Conservation (phyloP, 805 yeast species). For the Candida schatavii region DNA sequence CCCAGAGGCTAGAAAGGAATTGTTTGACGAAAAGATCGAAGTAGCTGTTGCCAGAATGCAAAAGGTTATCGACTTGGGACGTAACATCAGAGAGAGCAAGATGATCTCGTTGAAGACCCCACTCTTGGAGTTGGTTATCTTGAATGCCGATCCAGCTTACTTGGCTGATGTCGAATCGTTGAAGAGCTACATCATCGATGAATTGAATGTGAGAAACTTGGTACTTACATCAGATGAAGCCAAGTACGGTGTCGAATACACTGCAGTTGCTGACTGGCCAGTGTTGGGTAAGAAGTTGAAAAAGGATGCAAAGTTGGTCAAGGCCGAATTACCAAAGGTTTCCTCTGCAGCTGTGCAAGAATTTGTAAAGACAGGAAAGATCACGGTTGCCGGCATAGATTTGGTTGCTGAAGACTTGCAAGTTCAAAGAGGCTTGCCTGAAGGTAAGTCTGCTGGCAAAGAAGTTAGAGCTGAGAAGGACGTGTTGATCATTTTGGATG, state of each 20-base stretch:
- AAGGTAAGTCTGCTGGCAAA: slow-evolving; percentile 62
- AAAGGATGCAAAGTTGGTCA: slow-evolving; percentile 89
- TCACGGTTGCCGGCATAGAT: slow-evolving; percentile 86
- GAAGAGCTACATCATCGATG: slow-evolving; percentile 79
- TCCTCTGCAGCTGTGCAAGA: slow-evolving; percentile 79
- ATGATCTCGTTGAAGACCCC: slow-evolving; percentile 93
- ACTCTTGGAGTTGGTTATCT: slow-evolving; percentile 78
- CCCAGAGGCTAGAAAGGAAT: slow-evolving; percentile 78
- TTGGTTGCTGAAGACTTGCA: slow-evolving; percentile 85
- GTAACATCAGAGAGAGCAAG: slow-evolving; percentile 95
- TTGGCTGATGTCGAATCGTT: slow-evolving; percentile 75
- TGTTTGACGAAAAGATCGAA: slow-evolving; percentile 81
- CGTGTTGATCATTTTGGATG: slow-evolving; percentile 85
- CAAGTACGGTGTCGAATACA: slow-evolving; percentile 87
- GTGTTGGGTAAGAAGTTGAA: slow-evolving; percentile 95
- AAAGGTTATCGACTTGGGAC: slow-evolving; percentile 91
- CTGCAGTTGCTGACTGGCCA: slow-evolving; percentile 98
- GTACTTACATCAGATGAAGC: slow-evolving; percentile 87
- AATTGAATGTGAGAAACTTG: slow-evolving; percentile 86
- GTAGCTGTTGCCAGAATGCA: slow-evolving; percentile 93
- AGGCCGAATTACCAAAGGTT: slow-evolving; percentile 84
- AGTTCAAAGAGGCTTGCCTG: slow-evolving; percentile 87
- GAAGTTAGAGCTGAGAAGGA: slow-evolving; percentile 88
- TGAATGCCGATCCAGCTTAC: slow-evolving; percentile 75
- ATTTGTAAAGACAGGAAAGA: slow-evolving; percentile 68